Evolutionary conservation across 208 protist genomes (phyloP).

Genomic region (Herpetomonas samuelpessoai): DNA sequence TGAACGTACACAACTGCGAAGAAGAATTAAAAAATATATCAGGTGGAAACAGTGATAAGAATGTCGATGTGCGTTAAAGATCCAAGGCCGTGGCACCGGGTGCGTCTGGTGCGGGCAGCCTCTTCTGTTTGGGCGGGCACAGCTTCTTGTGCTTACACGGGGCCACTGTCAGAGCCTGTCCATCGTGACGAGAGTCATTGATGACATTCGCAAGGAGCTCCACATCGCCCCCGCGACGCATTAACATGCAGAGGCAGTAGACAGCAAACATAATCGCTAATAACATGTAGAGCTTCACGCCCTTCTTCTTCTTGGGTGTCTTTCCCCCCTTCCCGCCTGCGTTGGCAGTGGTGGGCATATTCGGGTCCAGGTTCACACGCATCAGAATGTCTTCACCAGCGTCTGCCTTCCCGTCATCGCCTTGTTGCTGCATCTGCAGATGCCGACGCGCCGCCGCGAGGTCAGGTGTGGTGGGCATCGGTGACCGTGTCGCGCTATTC

Average conservation of each 20-base stretch:
- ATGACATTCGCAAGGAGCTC: too few species aligned
- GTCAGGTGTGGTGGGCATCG: background rate
- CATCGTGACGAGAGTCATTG: too few species aligned
- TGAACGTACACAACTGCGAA: too few species aligned
- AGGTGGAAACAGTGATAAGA: too few species aligned
- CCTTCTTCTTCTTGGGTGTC: conserved; percentile 13
- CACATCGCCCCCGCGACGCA: conserved; percentile 9
- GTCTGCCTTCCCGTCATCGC: background rate
- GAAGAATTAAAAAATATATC: too few species aligned
- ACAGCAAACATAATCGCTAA: conserved; percentile 32
- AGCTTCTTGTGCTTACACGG: too few species aligned
- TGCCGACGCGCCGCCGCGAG: background rate
- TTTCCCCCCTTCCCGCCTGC: background rate
- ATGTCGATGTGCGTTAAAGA: too few species aligned
- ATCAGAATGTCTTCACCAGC: conserved; percentile 17
- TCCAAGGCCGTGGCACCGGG: background rate
- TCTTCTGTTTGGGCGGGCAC: too few species aligned
- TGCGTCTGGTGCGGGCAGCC: background rate
- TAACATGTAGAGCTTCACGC: conserved; percentile 32
- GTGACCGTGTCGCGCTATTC: background rate
- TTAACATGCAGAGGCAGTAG: conserved; percentile 20
- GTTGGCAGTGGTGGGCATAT: background rate
- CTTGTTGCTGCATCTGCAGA: background rate
- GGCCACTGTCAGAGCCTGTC: too few species aligned
- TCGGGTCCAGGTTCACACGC: conserved; percentile 5